Evolutionary conservation across 1,139 yeast genomes (phyloP), one percentile per base, ranked within the genome.

Genomic region (Yamadazyma songkhlaensis): DNA sequence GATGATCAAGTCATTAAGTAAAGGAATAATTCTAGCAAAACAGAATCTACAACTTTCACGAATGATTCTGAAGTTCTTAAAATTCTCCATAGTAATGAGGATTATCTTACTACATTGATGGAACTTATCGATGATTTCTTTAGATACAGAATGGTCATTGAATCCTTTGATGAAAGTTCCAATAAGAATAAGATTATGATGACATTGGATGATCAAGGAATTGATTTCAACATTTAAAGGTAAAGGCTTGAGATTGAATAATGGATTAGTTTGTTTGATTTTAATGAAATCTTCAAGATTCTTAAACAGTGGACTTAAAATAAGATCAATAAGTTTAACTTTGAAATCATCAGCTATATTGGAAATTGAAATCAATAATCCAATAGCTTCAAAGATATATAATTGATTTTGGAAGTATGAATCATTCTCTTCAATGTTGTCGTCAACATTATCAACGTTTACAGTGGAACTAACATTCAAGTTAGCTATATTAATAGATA

Each of bases 121-220:
- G 48, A 87, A 77, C 53, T 81, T 84, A 48, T 59, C 43, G 53
- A 63, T 45, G 29, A 58, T 60, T 25, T 12, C 52, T 55, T 25
- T 54, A 7, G 29, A 25, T 5, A 34, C 22, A 14, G 31, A 26
- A 34, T 65, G 71, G 34, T 71, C 72, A 46, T 80, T 84, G 50
- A 85, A 81, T 2, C 97, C 97, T 53, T 92, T 77, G 2, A 90
- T 85, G 52, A 90, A 74, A 0, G 96, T 87, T 26, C 97, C 97
- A 37, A 92, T 77, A 0, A 97, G 92, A 80, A 87, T 79, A 34
- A 94, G 64, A 29, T 83, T 75, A 57, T 92, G 97, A 57, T 92
- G 96, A 2, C 89, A 82, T 55, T 88, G 94, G 34, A 86, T 61
- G 3, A 83, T 72, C 26, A 74, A 54, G 34, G 72, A 68, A 13